Evolutionary conservation across 176 grass and related monocot genomes (phyloP), one percentile per base, ranked within the genome.

Genomic region (Oryza glumipatula): DNA sequence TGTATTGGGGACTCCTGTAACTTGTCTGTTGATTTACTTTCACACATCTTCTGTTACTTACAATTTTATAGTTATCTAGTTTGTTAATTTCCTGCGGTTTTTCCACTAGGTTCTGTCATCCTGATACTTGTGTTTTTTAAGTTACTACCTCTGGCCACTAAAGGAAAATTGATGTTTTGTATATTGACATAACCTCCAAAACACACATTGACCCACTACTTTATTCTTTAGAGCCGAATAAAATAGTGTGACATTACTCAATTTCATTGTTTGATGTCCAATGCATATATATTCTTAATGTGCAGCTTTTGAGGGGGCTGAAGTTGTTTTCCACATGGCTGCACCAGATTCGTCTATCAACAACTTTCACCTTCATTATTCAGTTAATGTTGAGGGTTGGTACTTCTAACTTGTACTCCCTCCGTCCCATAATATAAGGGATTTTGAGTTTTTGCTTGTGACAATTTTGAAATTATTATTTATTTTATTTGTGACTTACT

Each of bases 281-380:
- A 74, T 68, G 21, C 38, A 39, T 77, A n/a, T 85, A 9, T 78
- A 67, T 75, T 78, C 83, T 80, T 65, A 63, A 11, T 44, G 23
- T 90, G 70, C 89, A 98, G 96, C 88, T 90, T 94, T 93, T 88
- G 83, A 94, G 48, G 96, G 96, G 22, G 89, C 86, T 56, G 93
- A 95, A 89, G 91, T 92, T 76, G 93, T 98, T 81, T 98, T 94
- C 87, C 96, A 99, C 80, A 99, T 99, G 96, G 96, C 96, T 76
- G 96, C 96, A 80, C 96, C 96, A 43, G 96, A 99, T 80, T 99
- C 96, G 65, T 99, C 96, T 46, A 94, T 99, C 78, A 99, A 99
- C 89, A 99, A 94, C 75, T 94, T 94, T 84, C 89, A 94, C 47
- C 96, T 99, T 90, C 96, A 99, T 89, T 94, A 94, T 86, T 92